These are phyloP conservation scores for Aspergillus heteromorphus DNA, from an alignment of 495 filamentous ascomycete genomes.

Conservation along the genomic window DNA sequence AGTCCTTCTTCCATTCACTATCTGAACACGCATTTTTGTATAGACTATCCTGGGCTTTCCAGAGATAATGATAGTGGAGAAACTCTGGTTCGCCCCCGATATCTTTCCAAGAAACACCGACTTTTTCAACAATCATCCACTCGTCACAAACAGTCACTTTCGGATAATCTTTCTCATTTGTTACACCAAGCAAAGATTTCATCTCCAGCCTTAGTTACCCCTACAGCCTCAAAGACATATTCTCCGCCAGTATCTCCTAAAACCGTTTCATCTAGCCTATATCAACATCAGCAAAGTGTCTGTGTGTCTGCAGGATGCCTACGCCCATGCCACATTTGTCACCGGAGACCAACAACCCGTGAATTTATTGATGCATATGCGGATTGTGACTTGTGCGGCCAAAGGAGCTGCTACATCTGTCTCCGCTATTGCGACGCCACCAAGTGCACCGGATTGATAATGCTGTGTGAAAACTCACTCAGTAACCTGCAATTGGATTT, in stretches of 20 bases:
- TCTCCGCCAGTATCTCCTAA: conserved; percentile 36
- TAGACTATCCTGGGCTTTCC: conserved; percentile 17
- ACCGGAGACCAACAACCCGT: conserved; percentile 41
- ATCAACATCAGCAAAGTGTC: conserved; percentile 8
- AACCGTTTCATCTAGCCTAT: conserved; percentile 22
- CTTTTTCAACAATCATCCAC: conserved; percentile 21
- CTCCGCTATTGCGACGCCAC: conserved; percentile 42
- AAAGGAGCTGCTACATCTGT: conserved; percentile 49
- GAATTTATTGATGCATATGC: conserved; percentile 45
- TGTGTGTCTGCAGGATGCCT: conserved; percentile 29
- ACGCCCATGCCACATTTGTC: conserved; percentile 48
- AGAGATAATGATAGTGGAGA: conserved; percentile 14
- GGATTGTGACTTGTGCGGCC: conserved; percentile 44
- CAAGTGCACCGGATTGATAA: conserved; percentile 19
- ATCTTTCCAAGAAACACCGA: conserved; percentile 33
- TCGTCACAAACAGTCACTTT: conserved; percentile 3
- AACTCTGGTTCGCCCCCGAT: conserved; percentile 23
- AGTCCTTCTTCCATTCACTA: conserved; percentile 6
- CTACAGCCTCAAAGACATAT: conserved; percentile 18
- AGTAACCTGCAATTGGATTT: conserved; percentile 3
- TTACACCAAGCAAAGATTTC: conserved; percentile 14
- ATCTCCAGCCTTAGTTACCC: conserved; percentile 20
- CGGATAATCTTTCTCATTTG: conserved; percentile 8
- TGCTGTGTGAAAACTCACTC: background rate
- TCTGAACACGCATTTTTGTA: conserved; percentile 13